Evolutionary conservation across 2,329 filamentous ascomycete genomes (phyloP), one percentile per base, ranked within the genome.

Genomic region (Talaromyces sp.): DNA sequence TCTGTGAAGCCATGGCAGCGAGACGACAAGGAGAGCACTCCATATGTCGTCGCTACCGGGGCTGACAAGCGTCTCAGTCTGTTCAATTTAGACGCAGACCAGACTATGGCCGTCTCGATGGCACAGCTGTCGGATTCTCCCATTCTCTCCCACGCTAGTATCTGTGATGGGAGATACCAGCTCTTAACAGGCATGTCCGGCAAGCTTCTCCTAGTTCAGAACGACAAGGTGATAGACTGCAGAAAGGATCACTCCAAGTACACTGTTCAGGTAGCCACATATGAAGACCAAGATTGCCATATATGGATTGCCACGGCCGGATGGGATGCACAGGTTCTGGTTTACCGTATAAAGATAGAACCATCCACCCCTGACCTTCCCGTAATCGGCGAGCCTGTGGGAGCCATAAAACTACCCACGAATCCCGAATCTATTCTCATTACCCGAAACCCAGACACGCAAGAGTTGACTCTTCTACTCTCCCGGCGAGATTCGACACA

Each of bases 121-220:
- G 46, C 69, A 3, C 64, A 64, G 3, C 61, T 72, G n/a, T 70
- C 69, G 17, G 68, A 71, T 38, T 71, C 74, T 13, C 84, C 85
- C 0, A 79, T 86, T 32, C 71, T 87, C 11, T 85, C 83, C 21
- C 76, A 79, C 56, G 69, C 74, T 29, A 72, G 77, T 7, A 63
- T 84, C 7, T 65, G 72, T 6, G 64, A 74, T n/a, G 74, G 74
- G 4, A 65, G 64, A 55, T 78, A 79, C 64, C 64, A 84, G 14
- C 68, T 86, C n/a, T 75, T 80, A 56, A 79, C 81, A 19, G 83
- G 80, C 51, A 87, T 87, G 84, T 86, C 84, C 10, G 85, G 85
- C 4, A 80, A 82, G 58, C 66, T 86, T 5, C 67, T 80, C 31
- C 70, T 86, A 1, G 81, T 81, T 62, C 70, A 80, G 62, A 71